A percentile compares a stretch with the other conserved stretches of the same genome.
These are phyloP conservation scores for Acanthamoeba triangularis DNA, from an alignment of 208 protist genomes.

Conservation along the genomic window DNA sequence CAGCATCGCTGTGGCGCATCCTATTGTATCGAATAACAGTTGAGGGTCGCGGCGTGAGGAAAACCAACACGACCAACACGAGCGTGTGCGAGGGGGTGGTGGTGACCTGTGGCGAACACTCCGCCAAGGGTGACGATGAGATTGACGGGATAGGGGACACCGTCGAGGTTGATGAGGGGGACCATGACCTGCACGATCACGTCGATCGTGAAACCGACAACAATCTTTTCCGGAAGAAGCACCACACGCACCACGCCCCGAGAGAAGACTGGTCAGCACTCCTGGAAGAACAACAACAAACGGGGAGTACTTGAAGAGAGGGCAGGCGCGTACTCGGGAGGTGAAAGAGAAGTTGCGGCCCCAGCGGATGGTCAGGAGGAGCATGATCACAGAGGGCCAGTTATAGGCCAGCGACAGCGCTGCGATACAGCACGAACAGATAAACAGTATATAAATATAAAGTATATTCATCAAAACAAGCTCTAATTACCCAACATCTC, in stretches of 20 bases:
- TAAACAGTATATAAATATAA: no score
- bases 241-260: no score
- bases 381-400: constrained; percentile 74
- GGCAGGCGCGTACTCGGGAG: constrained; percentile 45
- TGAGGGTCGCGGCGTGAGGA: neutral
- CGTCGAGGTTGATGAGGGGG: constrained; percentile 78
- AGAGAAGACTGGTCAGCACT: neutral
- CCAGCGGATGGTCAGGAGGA: constrained; percentile 76
- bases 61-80: neutral
- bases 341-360: constrained; percentile 80
- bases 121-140: constrained; percentile 23
- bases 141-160: constrained; percentile 54
- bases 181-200: constrained; percentile 72
- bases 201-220: constrained; percentile 41
- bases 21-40: neutral
- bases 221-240: neutral
- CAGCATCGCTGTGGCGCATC: constrained; percentile 76
- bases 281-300: neutral
- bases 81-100: neutral
- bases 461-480: no score
- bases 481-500: no score
- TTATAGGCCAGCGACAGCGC: constrained; percentile 82
- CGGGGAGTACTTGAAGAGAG: neutral
- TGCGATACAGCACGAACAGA: no score
- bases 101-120: constrained; percentile 26